Evolutionary conservation across 2,329 filamentous ascomycete species (phyloP).

Genomic region (Decorospora gaudefroyi): DNA sequence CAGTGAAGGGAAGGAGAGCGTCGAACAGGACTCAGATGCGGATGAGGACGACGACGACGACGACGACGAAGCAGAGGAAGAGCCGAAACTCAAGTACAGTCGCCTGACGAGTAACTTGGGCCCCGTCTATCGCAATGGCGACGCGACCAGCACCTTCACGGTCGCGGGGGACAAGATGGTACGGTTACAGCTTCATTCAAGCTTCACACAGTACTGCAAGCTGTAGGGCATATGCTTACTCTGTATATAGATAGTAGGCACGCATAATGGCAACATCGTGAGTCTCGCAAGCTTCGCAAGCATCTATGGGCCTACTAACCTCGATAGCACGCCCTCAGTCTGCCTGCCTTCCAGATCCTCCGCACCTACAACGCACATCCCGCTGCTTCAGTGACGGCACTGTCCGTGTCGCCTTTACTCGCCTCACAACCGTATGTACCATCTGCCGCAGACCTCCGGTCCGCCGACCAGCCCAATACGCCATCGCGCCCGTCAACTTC

Average conservation of each 20-base stretch:
- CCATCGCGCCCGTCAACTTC: constrained; percentile 47
- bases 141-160: constrained; percentile 88
- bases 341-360: constrained; percentile 79
- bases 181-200: constrained; percentile 39
- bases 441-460: constrained; percentile 24
- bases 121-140: constrained; percentile 87
- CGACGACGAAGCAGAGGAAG: constrained; percentile 85
- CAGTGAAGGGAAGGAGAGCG: constrained; percentile 30
- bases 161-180: constrained; percentile 98
- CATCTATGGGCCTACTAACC: constrained; percentile 15
- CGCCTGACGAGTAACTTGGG: constrained; percentile 80
- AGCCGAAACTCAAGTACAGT: constrained; percentile 91
- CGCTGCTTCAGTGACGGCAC: constrained; percentile 82
- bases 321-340: constrained; percentile 75
- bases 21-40: constrained; percentile 36
- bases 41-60: constrained; percentile 59
- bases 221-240: constrained; percentile 63
- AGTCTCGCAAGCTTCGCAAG: constrained; percentile 45
- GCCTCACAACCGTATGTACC: constrained; percentile 57
- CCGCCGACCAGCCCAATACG: constrained; percentile 43
- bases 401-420: constrained; percentile 86
- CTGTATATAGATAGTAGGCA: constrained; percentile 74
- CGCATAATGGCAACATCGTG: constrained; percentile 95
- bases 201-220: constrained; percentile 52
- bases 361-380: constrained; percentile 86